These are phyloP conservation scores for Geosiphon pyriformis DNA, from an alignment of 192 early-diverging fungal species.

Conservation along the genomic window DNA sequence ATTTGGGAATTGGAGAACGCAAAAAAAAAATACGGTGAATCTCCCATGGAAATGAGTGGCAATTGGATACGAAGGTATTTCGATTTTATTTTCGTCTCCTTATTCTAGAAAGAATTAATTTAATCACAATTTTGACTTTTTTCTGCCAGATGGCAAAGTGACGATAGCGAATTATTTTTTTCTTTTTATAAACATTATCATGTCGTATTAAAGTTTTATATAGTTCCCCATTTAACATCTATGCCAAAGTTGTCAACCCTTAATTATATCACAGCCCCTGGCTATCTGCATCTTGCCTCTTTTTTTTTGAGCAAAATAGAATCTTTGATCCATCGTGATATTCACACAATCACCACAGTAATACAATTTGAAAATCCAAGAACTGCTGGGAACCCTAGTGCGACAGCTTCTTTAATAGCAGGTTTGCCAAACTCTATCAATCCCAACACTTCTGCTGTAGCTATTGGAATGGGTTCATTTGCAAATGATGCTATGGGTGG, in stretches of 20 bases:
- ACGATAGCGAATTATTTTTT: slow-evolving; percentile 52
- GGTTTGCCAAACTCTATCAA: slow-evolving; percentile 32
- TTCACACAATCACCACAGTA: slow-evolving; percentile 47
- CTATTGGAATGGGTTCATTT: slow-evolving; percentile 13
- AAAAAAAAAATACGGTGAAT: slow-evolving; percentile 28
- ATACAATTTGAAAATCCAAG: slow-evolving; percentile 39
- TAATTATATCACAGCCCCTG: slow-evolving; percentile 35
- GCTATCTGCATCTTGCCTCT: slow-evolving; percentile 40
- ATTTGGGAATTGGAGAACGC: slow-evolving; percentile 38
- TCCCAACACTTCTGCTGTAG: slow-evolving; percentile 23
- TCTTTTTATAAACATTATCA: slow-evolving; percentile 51
- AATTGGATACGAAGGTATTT: slow-evolving; percentile 39
- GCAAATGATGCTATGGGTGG: background rate
- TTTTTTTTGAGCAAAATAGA: slow-evolving; percentile 48
- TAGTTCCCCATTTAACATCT: slow-evolving; percentile 24
- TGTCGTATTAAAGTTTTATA: slow-evolving; percentile 35
- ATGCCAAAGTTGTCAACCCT: slow-evolving; percentile 9
- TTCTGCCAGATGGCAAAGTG: slow-evolving; percentile 40
- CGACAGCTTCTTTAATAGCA: slow-evolving; percentile 24
- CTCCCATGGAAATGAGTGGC: slow-evolving; percentile 41
- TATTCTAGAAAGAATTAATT: background rate
- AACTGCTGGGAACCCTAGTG: slow-evolving; percentile 12
- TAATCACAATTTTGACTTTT: background rate
- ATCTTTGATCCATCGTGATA: slow-evolving; percentile 41
- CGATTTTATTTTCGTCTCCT: too few species aligned